Evolutionary conservation across 768 basidiomycete species (phyloP), one percentile per base, ranked within the genome.

Genomic region (Clavaria fumosa): DNA sequence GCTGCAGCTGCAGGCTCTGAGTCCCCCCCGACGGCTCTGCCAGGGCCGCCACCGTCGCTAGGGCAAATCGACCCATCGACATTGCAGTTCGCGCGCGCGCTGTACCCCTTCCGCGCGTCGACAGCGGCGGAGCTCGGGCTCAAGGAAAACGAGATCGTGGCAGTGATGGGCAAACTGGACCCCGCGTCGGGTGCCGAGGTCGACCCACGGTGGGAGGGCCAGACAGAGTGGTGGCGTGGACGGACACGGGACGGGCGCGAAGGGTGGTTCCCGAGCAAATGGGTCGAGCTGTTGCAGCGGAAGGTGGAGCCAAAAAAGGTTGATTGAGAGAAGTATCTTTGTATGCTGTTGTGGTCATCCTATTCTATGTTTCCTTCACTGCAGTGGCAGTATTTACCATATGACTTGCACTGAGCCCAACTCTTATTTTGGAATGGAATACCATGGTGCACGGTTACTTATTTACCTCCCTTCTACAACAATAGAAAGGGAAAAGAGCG

Each of bases 211-310:
- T 45, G 69, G 34, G 69, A 72, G 43, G 60, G 77, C 14, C 65
- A 75, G 53, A 61, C 64, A 39, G 90, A 89, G 40, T 97, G 91
- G 91, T 96, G 89, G 90, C 78, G 75, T 54, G 91, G 91, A 1
- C 68, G 91, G 32, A 90, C 84, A 43, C 66, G 91, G 40, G 90
- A 95, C 46, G 91, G 91, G 0, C 66, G 79, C 46, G 77, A 84
- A 47, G 91, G 91, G 0, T 97, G 89, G 88, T 95, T 97, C 68
- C 91, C 91, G 2, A 70, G 64, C 41, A 88, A 81, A 46, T 91
- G 81, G 70, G 86, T 91, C 3, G 72, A 86, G 54, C 63, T 81
- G 3, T 55, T 83, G 39, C 73, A 67, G 49, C 62, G 68, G 50
- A 62, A 45, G 36, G 51, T 55, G 28, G 46, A 45, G 26, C 53